Conservation (phyloP, 306 rosid genomes). For the Prunus mongolica region DNA sequence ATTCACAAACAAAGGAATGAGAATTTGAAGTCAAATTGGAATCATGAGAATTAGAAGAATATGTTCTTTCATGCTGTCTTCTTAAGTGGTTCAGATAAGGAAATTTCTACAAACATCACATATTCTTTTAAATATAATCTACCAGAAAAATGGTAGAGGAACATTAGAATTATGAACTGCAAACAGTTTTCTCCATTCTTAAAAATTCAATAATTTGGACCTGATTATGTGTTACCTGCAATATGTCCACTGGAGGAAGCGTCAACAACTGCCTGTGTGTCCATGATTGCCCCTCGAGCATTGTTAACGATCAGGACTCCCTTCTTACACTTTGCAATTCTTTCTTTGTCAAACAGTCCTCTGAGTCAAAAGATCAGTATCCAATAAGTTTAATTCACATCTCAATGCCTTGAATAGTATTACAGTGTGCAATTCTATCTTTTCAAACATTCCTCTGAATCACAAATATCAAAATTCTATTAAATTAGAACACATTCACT, state of each 20-base stretch:
- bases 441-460: not conserved
- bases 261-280: constrained; percentile 80
- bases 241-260: constrained; percentile 86
- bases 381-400: not conserved
- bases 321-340: constrained; percentile 77
- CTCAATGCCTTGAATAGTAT: not conserved
- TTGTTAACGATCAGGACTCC: constrained; percentile 88
- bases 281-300: constrained; percentile 96
- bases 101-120: too few relatives aligned
- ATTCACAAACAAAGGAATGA: too few relatives aligned
- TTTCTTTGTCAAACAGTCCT: constrained; percentile 72
- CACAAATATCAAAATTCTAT: too few relatives aligned
- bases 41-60: too few relatives aligned
- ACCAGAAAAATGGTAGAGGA: too few relatives aligned
- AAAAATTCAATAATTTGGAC: not conserved
- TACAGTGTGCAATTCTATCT: not conserved
- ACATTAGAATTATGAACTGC: too few relatives aligned
- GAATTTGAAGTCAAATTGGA: too few relatives aligned
- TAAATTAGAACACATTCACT: too few relatives aligned
- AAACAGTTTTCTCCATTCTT: too few relatives aligned
- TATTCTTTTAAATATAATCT: too few relatives aligned
- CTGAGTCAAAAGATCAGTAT: constrained; percentile 40
- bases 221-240: constrained; percentile 51
- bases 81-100: too few relatives aligned
- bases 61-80: too few relatives aligned